A percentile compares a stretch with the other conserved stretches of the same genome.
Evolutionary conservation across 2,329 filamentous ascomycete genomes (phyloP).

Genomic region (Nothophaeocryptopus gaeumannii): DNA sequence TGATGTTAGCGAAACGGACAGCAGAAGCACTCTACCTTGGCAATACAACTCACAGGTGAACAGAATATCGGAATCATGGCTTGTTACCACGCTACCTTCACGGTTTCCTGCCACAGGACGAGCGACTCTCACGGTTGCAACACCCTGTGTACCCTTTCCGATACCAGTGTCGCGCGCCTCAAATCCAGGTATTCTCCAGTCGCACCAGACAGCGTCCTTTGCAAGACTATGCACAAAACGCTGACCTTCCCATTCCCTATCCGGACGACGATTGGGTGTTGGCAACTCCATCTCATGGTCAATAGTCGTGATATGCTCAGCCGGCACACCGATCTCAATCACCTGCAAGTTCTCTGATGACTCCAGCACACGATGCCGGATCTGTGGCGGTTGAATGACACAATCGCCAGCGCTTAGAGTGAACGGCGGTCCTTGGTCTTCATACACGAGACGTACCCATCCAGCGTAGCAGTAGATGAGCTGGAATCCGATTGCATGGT

Average conservation of each 20-base stretch:
- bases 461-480: slow-evolving; percentile 18
- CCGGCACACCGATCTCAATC: slow-evolving; percentile 16
- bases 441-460: slow-evolving; percentile 16
- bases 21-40: background rate
- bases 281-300: slow-evolving; percentile 14
- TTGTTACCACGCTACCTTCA: slow-evolving; percentile 1
- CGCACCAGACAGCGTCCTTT: slow-evolving; percentile 10
- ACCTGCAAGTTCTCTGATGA: slow-evolving; percentile 13
- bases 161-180: slow-evolving; percentile 14
- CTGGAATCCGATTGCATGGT: slow-evolving; percentile 15
- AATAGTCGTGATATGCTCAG: slow-evolving; percentile 16
- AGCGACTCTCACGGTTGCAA: slow-evolving; percentile 11
- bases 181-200: slow-evolving; percentile 14
- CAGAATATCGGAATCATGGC: slow-evolving; percentile 14
- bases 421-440: slow-evolving; percentile 17
- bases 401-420: slow-evolving; percentile 16
- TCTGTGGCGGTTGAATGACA: slow-evolving; percentile 17
- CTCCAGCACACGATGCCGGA: slow-evolving; percentile 17
- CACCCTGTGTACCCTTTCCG: slow-evolving; percentile 9
- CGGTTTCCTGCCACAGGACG: background rate
- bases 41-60: slow-evolving; percentile 13
- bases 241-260: slow-evolving; percentile 17
- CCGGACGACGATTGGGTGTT: slow-evolving; percentile 1
- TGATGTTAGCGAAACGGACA: background rate
- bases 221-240: slow-evolving; percentile 12